A percentile compares a stretch with the other conserved stretches of the same genome.
Conservation (phyloP, 306 rosid genomes). For the Dalbergia cochinchinensis region DNA sequence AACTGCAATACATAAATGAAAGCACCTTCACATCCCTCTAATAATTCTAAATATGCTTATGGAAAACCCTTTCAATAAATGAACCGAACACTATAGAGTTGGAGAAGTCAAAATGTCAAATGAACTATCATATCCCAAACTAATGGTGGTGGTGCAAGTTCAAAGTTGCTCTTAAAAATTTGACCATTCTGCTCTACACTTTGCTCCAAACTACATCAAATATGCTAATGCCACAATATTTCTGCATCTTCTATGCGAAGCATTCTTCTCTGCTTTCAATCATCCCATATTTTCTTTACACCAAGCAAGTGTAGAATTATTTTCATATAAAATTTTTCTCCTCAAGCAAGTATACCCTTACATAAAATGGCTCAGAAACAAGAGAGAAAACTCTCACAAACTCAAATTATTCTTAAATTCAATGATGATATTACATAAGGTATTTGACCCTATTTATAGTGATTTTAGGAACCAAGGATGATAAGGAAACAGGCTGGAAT, state of each 20-base stretch:
- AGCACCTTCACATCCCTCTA: slow-evolving; percentile 2
- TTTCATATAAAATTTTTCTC: too few species aligned
- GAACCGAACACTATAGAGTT: background rate
- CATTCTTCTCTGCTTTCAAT: background rate
- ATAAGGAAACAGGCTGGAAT: too few species aligned
- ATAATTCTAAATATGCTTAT: slow-evolving; percentile 21
- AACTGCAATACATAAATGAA: background rate
- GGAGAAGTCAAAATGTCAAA: background rate
- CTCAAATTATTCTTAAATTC: too few species aligned
- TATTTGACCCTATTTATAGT: too few species aligned
- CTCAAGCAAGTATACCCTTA: background rate
- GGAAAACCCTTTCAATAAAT: background rate
- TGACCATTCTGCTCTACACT: background rate
- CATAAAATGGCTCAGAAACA: too few species aligned
- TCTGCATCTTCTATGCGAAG: too few species aligned
- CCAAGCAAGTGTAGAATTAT: background rate
- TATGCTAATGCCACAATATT: too few species aligned
- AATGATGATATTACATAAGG: too few species aligned
- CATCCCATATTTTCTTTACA: slow-evolving; percentile 3
- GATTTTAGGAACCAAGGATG: too few species aligned
- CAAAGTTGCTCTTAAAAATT: slow-evolving; percentile 5
- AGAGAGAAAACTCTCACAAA: too few species aligned
- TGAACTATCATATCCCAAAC: slow-evolving; percentile 11
- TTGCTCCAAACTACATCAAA: background rate
- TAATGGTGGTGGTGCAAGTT: slow-evolving; percentile 10